Base-by-base conservation (phyloP, 129 eudicot species). In the Calendula officinalis region DNA sequence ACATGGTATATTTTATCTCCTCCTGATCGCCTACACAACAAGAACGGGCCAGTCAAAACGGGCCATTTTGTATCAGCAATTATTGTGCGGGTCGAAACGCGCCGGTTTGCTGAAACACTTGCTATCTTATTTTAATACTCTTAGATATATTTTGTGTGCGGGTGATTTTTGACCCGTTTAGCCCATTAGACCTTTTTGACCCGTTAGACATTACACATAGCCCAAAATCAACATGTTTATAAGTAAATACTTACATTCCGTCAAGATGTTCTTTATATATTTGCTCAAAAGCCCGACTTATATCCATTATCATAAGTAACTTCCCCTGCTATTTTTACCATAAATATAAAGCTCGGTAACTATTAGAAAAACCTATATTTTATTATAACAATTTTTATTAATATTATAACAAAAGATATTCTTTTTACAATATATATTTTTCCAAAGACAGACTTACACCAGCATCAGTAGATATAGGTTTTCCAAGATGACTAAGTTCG, bases 1-100 rank as follows among this genome's bases (percentile, higher is more conserved):
- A 84, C 96, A 61, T 82, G 85, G 83, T 88, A 82, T 37, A 88
- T 82, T 67, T 79, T 79, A 59, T 88, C 89, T 41, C 96, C 96
- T 38, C 92, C 96, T 0, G 96, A 75, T 56, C 96, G 89, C 57
- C 94, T 88, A 22, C 43, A 71, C 40, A 75, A 37, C 41, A 44
- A 13, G 40, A 43, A 75, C 30, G 30, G 30, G 30, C 30, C 30
- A 2, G 42, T 27, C 6, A 10, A 46, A 5, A 22, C 37, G 30
- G 30, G 30, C 30, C 30, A 22, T 22, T 22, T 22, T 22, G 30
- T 22, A 22, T 22, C 30, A 22, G 30, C 30, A 22, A 22, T 22
- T 22, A 22, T 22, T 22, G 30, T 22, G 30, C 30, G 30, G 30
- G 30, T 22, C 30, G 30, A 22, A 22, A 22, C 30, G 30, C 1